Base-by-base conservation (phyloP, 2,329 filamentous ascomycete species). In the Neonectria neomacrospora region DNA sequence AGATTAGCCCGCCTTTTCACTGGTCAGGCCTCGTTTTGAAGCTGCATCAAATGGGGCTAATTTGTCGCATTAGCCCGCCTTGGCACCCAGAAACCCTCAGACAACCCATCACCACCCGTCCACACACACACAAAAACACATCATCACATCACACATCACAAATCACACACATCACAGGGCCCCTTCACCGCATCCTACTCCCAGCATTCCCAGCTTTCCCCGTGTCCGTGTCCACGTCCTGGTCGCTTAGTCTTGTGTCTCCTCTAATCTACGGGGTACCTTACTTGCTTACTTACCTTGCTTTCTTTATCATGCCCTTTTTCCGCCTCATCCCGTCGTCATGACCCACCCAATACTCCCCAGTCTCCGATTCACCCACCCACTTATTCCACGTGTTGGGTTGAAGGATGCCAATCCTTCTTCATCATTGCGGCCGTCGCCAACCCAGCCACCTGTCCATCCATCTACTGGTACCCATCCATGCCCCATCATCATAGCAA, bases 21-120 rank as follows among this genome's bases (percentile, higher is more conserved):
- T 39, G 56, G 45, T 37, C 39, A 37, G 54, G 37, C 60, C 42
- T 58, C 54, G 54, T 63, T 63, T 63, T 44, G 55, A 18, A 58
- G 28, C 44, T 50, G 55, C 61, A 54, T 34, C 39, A 70, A 70
- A 70, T 61, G 70, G 63, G 70, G 64, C 69, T 73, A 72, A 72
- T 71, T 64, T 64, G 61, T 42, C 54, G 14, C 54, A 61, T 62
- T 70, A 67, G 65, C 58, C 67, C 53, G 30, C 63, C 51, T 52
- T 51, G 32, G 20, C 57, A 39, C 39, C 56, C 32, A 37, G 39
- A 41, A 32, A 37, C 56, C 41, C 56, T 47, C 34, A 37, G 56
- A 61, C 58, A 23, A 23, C 58, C 32, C 39, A 44, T 30, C 58
- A 47, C 23, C 51, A 48, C 51, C 56, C 39, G 20, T 34, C 32